These are phyloP conservation scores for Lachancea thermotolerans DNA, from an alignment of 805 yeast genomes.

Conservation along the genomic window DNA sequence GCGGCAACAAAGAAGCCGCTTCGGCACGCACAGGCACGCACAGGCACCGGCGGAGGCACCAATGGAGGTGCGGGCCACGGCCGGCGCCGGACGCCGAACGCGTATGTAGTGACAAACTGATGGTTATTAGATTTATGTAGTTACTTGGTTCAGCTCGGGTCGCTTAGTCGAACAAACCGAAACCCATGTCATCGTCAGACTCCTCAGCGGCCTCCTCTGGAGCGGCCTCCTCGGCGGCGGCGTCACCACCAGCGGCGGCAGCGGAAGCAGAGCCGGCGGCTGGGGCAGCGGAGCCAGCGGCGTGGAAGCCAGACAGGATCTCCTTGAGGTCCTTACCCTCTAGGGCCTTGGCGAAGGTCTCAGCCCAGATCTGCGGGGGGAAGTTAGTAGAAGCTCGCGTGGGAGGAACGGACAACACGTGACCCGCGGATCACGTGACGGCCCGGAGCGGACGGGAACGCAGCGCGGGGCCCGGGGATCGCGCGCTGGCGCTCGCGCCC, in stretches of 20 bases:
- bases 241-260: slow-evolving; percentile 41
- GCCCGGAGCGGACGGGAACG: background rate
- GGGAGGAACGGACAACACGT: background rate
- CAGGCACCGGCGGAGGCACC: no score
- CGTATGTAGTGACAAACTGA: background rate
- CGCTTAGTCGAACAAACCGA: slow-evolving; percentile 86
- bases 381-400: slow-evolving; percentile 5
- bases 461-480: no score
- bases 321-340: slow-evolving; percentile 75
- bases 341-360: slow-evolving; percentile 73
- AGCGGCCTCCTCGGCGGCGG: slow-evolving; percentile 45
- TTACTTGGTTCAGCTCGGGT: background rate
- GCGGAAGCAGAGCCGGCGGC: slow-evolving; percentile 39
- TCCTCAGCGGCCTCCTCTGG: slow-evolving; percentile 58
- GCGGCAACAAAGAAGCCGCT: no score
- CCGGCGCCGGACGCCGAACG: no score
- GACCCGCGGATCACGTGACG: background rate
- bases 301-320: slow-evolving; percentile 53
- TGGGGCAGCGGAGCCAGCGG: slow-evolving; percentile 39
- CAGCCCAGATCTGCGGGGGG: slow-evolving; percentile 56
- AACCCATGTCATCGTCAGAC: slow-evolving; percentile 85
- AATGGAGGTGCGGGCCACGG: no score
- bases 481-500: background rate
- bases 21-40: no score
- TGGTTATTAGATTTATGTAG: background rate